Conservation (phyloP, 2,329 filamentous ascomycete genomes). For the Fusarium pseudocircinatum region DNA sequence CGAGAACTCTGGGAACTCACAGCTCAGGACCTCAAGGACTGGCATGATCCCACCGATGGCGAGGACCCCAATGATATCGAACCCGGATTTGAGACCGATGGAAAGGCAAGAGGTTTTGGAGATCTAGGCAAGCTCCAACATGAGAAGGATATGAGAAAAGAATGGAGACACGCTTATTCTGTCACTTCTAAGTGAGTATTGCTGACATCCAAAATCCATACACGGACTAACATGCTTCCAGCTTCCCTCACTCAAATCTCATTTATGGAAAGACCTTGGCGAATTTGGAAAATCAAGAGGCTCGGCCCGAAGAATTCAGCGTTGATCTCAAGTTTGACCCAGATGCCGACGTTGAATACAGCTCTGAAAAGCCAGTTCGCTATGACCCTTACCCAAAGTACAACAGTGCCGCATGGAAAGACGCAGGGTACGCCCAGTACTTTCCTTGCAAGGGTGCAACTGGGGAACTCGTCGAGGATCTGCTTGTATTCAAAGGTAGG, state of each 20-base stretch:
- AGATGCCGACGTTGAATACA: conserved; percentile 52
- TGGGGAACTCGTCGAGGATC: conserved; percentile 68
- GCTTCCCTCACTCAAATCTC: conserved; percentile 56
- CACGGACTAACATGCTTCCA: conserved; percentile 45
- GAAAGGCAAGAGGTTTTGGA: conserved; percentile 46
- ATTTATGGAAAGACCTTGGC: conserved; percentile 68
- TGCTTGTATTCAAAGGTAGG: conserved; percentile 70
- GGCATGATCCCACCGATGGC: conserved; percentile 49
- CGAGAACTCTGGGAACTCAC: conserved; percentile 48
- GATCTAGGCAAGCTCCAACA: conserved; percentile 49
- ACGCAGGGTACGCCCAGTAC: conserved; percentile 65
- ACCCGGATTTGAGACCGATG: conserved; percentile 51
- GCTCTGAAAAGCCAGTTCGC: conserved; percentile 59
- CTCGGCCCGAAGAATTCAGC: conserved; percentile 46
- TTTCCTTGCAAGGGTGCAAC: conserved; percentile 72
- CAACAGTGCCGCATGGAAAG: conserved; percentile 69
- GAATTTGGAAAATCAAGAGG: conserved; percentile 55
- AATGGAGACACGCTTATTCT: conserved; percentile 54
- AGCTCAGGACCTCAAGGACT: conserved; percentile 49
- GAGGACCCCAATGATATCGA: conserved; percentile 50
- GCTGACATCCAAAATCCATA: background rate
- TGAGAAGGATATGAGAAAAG: conserved; percentile 56
- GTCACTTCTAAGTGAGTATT: conserved; percentile 53
- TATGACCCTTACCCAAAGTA: conserved; percentile 80
- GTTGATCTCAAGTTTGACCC: conserved; percentile 47